Conservation (phyloP, 1,139 yeast species). For the Lizanozyma gosingica region DNA sequence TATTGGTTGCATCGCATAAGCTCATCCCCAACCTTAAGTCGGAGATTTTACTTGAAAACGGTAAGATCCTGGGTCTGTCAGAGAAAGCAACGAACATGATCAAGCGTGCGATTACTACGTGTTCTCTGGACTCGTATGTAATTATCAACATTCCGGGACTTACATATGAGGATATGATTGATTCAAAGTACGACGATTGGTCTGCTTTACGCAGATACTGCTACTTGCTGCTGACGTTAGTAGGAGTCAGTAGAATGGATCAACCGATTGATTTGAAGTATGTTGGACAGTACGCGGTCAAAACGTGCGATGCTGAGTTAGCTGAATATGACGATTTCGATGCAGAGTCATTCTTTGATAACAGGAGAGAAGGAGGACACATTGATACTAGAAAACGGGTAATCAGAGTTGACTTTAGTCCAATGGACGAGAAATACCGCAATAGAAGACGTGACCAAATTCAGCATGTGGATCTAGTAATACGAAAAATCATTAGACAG, state of each 20-base stretch:
- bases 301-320: conserved; percentile 41
- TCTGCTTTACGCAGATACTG: conserved; percentile 46
- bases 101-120: conserved; percentile 43
- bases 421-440: conserved; percentile 29
- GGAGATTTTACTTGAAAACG: neutral
- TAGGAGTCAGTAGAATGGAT: conserved; percentile 9
- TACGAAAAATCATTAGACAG: conserved; percentile 45
- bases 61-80: neutral
- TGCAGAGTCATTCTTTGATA: conserved; percentile 28
- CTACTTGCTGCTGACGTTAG: conserved; percentile 1
- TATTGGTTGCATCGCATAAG: neutral
- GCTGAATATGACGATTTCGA: conserved; percentile 32
- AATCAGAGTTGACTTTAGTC: conserved; percentile 45
- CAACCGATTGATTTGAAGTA: conserved; percentile 38
- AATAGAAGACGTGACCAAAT: conserved; percentile 18
- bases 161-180: conserved; percentile 44
- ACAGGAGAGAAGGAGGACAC: conserved; percentile 17
- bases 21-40: neutral
- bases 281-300: conserved; percentile 32
- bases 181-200: conserved; percentile 34
- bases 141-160: conserved; percentile 68
- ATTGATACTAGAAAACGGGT: conserved; percentile 55
- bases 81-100: conserved; percentile 39
- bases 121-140: conserved; percentile 64
- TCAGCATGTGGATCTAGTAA: conserved; percentile 36